Conservation (phyloP, 352 stramenopile species). For the Globisporangium alternatum region DNA sequence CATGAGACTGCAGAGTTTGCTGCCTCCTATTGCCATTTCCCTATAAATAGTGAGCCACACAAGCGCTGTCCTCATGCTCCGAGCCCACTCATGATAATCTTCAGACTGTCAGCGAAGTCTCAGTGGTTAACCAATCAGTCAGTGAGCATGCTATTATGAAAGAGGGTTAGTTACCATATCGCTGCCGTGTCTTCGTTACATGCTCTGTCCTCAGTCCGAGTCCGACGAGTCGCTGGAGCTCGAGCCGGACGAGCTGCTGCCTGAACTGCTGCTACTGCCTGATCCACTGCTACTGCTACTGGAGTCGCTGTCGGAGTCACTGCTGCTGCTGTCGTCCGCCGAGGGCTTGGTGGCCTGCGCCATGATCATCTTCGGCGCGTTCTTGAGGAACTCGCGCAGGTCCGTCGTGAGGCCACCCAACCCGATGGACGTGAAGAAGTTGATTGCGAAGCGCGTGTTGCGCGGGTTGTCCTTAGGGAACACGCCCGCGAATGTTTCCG, state of each 20-base stretch:
- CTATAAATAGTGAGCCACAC: conserved; percentile 1
- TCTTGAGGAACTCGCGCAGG: conserved; percentile 96
- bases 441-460: conserved; percentile 99
- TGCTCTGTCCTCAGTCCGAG: conserved; percentile 25
- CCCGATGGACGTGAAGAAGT: conserved; percentile 99
- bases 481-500: conserved; percentile 91
- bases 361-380: conserved; percentile 94
- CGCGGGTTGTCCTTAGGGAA: conserved; percentile 97
- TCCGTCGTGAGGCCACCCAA: conserved; percentile 97
- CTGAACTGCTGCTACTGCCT: conserved; percentile 23
- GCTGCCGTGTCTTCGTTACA: background rate
- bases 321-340: conserved; percentile 23
- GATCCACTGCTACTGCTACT: conserved; percentile 38
- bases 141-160: conserved; percentile 11
- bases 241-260: conserved; percentile 37
- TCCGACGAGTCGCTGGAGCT: conserved; percentile 31
- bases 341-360: conserved; percentile 43
- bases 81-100: background rate
- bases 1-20: background rate
- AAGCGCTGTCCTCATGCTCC: no score
- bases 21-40: background rate
- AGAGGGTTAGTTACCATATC: conserved; percentile 3
- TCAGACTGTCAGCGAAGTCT: background rate
- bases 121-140: background rate
- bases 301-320: conserved; percentile 34